Base-by-base conservation (phyloP, 1,139 yeast genomes). In the Pichia sp. region DNA sequence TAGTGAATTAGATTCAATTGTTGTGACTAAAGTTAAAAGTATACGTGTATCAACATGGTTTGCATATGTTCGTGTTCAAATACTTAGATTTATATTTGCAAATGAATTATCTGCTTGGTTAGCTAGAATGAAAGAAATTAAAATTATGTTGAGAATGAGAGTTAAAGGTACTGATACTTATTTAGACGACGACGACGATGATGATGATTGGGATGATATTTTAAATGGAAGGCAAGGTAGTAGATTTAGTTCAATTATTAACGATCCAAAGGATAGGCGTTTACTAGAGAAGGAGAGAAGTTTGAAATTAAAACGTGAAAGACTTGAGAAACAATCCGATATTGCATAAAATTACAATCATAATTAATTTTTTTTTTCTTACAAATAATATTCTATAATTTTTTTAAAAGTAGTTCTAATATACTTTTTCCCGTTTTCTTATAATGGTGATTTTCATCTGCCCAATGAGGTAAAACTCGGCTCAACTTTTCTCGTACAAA, bases 31-130 rank as follows among this genome's bases (percentile, higher is more conserved):
- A 51, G 65, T 76, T 28, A 75, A 71, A 55, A 66, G 79, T 4
- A 61, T 82, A 40, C 69, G 77, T n/a, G 72, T 82, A 30, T 74
- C 71, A 47, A 69, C 81, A 23, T 83, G 93, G 93, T 72, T 66
- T 49, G 71, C 79, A 43, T 74, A 79, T 51, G 59, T 78, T 39
- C 67, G 88, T 44, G 64, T 81, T 41, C 71, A 78, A 43, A 78
- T 74, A 48, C 67, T 82, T 54, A 75, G 76, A 53, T 83, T 86
- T 83, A 69, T 79, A n/a, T 80, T 77, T 54, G 79, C 84, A 33
- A 72, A 75, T 31, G 85, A 85, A 2, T 69, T 81, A 15, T 83
- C 78, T 51, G 68, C 68, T 46, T 86, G 82, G 53, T 47, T 50
- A 21, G 44, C 50, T 7, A 34, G 35, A 10, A 39, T 48, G 10